A percentile compares a stretch with the other conserved stretches of the same genome.
These are phyloP conservation scores for Rhodomyrtus psidioides DNA, from an alignment of 441 rosid species.

Conservation along the genomic window DNA sequence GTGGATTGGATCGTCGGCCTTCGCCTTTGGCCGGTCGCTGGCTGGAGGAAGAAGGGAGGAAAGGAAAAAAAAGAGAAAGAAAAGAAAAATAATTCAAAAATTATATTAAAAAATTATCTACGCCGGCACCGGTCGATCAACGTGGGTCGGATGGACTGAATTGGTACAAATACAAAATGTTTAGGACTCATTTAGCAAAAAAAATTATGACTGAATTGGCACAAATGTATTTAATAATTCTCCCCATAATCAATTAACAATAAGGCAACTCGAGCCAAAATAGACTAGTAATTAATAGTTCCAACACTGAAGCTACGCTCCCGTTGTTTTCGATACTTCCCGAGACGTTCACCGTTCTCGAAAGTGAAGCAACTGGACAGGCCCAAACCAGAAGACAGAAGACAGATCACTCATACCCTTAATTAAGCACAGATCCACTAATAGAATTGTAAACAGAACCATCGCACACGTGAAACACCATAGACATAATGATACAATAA, in stretches of 20 bases:
- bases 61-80: no score
- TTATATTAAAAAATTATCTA: no score
- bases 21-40: no score
- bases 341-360: neutral
- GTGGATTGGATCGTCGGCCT: neutral
- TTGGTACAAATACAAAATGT: no score
- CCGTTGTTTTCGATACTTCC: neutral
- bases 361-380: neutral
- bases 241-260: neutral
- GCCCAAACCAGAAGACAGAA: neutral
- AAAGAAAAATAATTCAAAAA: no score
- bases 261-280: neutral
- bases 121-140: no score
- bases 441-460: neutral
- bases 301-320: neutral
- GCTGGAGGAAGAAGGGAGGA: no score
- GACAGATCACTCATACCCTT: neutral
- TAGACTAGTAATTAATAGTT: neutral
- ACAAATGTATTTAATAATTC: no score
- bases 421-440: neutral
- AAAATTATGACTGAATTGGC: no score
- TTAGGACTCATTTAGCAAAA: no score
- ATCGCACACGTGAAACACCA: neutral
- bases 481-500: neutral
- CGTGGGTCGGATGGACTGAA: no score